phyloP scores from a whole-genome alignment of 2,329 filamentous ascomycete genomes.

The Sclerotinia spermophila region DNA sequence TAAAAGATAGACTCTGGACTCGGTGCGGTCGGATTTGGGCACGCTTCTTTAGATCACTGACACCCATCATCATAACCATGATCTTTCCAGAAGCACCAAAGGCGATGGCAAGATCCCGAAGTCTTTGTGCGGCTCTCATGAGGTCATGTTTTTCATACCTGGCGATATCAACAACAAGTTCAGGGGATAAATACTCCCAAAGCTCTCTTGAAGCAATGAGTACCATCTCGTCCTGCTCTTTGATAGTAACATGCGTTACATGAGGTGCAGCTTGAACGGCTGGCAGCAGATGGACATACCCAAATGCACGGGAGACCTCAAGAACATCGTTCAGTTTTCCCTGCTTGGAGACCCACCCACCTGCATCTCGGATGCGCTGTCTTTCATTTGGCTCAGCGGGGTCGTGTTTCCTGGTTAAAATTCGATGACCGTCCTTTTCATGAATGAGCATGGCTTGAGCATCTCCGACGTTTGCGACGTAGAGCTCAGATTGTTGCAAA shows the following conservation, averaged over 20 bases:
- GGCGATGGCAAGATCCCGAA: constrained; percentile 90
- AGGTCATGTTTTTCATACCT: constrained; percentile 81
- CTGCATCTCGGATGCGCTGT: constrained; percentile 86
- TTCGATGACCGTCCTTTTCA: constrained; percentile 76
- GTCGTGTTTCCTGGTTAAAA: constrained; percentile 88
- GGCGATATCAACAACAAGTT: constrained; percentile 87
- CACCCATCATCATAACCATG: constrained; percentile 98
- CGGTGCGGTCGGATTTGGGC: constrained; percentile 68
- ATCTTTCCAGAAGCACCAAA: constrained; percentile 93
- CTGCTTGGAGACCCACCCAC: constrained; percentile 92
- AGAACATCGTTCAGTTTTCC: constrained; percentile 90
- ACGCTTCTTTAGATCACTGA: constrained; percentile 83
- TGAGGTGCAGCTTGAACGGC: constrained; percentile 88
- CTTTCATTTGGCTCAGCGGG: constrained; percentile 82
- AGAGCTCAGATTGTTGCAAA: constrained; percentile 83
- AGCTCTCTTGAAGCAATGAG: constrained; percentile 87
- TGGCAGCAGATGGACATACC: constrained; percentile 88
- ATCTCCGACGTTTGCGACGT: constrained; percentile 92
- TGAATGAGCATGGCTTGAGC: constrained; percentile 94
- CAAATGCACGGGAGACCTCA: constrained; percentile 90
- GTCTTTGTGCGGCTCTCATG: constrained; percentile 92
- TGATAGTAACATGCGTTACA: constrained; percentile 72
- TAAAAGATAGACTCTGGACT: constrained; percentile 76
- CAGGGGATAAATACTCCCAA: constrained; percentile 90
- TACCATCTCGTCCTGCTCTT: constrained; percentile 89